Percentiles rank a stretch among this genome's conserved stretches.
Evolutionary conservation across 1,284 basidiomycete genomes (phyloP).

Genomic region (Boletus calvinii): DNA sequence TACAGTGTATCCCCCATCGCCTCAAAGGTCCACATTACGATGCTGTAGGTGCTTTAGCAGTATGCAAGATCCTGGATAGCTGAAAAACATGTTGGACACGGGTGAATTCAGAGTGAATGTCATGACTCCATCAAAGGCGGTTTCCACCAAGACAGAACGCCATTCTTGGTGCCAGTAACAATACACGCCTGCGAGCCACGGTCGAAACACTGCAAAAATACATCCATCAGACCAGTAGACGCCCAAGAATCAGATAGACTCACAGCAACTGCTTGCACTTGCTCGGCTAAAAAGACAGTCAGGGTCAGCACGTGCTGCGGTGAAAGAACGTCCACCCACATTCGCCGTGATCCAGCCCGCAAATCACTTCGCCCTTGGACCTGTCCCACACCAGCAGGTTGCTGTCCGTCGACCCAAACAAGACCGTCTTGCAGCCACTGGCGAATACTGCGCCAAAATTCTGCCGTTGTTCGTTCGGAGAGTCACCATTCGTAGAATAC

Average conservation of each 20-base stretch:
- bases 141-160: slow-evolving; percentile 56
- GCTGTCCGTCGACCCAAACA: slow-evolving; percentile 53
- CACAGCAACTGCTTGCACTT: slow-evolving; percentile 56
- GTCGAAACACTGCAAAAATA: slow-evolving; percentile 44
- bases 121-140: slow-evolving; percentile 38
- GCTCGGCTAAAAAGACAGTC: slow-evolving; percentile 42
- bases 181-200: slow-evolving; percentile 43
- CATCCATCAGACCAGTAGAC: slow-evolving; percentile 7
- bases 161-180: slow-evolving; percentile 55
- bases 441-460: slow-evolving; percentile 53
- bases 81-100: slow-evolving; percentile 9
- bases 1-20: slow-evolving; percentile 28
- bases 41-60: slow-evolving; percentile 29
- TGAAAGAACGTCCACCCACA: slow-evolving; percentile 38
- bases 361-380: slow-evolving; percentile 47
- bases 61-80: slow-evolving; percentile 34
- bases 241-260: slow-evolving; percentile 22
- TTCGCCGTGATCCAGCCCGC: slow-evolving; percentile 57
- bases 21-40: slow-evolving; percentile 27
- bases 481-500: slow-evolving; percentile 43
- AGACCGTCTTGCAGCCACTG: slow-evolving; percentile 46
- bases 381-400: slow-evolving; percentile 62
- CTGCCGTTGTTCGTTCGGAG: slow-evolving; percentile 31
- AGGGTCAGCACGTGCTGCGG: slow-evolving; percentile 9
- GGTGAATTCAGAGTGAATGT: too few species aligned